phyloP scores from a whole-genome alignment of 441 rosid genomes.

The Francoa sonchifolia region DNA sequence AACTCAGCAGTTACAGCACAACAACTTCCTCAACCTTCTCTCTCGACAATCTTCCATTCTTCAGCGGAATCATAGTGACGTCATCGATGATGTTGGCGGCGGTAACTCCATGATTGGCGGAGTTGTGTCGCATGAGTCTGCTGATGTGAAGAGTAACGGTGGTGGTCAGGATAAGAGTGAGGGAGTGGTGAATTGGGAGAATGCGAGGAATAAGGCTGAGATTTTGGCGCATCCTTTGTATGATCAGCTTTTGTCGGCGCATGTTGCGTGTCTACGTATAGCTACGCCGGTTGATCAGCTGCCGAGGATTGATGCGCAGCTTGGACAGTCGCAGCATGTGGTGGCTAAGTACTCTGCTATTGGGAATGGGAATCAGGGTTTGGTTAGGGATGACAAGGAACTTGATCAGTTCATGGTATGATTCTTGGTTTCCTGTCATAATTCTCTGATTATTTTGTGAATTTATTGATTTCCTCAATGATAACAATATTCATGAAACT shows the following conservation, averaged over 20 bases:
- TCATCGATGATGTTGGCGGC: conserved; percentile 43
- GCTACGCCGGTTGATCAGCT: conserved; percentile 98
- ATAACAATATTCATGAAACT: too few relatives aligned
- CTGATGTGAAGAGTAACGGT: conserved; percentile 27
- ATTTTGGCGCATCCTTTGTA: conserved; percentile 77
- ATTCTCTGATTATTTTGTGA: not conserved
- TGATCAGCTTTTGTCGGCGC: conserved; percentile 85
- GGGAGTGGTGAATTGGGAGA: conserved; percentile 69
- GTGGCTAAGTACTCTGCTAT: conserved; percentile 78
- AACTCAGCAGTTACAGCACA: conserved; percentile 47
- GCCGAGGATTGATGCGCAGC: conserved; percentile 93
- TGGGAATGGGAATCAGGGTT: conserved; percentile 39
- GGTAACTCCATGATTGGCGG: conserved; percentile 32
- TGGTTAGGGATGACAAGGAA: conserved; percentile 74
- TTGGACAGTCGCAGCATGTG: conserved; percentile 89
- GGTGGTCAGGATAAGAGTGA: conserved; percentile 35
- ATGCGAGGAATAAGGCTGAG: conserved; percentile 78
- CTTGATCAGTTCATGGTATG: conserved; percentile 96
- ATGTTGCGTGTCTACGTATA: conserved; percentile 83
- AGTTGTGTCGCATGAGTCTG: conserved; percentile 27
- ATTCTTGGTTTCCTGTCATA: conserved; percentile 6
- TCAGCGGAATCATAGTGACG: conserved; percentile 39
- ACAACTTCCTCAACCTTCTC: conserved; percentile 60
- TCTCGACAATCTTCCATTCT: conserved; percentile 53
- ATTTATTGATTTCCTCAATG: too few relatives aligned